These are phyloP conservation scores for Cucumis cinereus DNA, from an alignment of 306 rosid species.

Conservation along the genomic window DNA sequence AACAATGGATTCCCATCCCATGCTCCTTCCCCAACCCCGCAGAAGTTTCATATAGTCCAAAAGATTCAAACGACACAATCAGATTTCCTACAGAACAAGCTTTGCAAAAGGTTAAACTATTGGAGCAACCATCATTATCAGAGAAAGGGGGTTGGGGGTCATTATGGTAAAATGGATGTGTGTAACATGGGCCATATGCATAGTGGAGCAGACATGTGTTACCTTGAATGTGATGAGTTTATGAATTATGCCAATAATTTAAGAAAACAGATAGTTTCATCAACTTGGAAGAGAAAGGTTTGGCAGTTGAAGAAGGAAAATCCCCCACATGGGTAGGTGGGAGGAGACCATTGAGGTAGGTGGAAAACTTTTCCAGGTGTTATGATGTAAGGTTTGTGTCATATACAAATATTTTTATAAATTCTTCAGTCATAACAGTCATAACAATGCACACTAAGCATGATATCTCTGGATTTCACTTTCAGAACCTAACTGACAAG, in stretches of 20 bases:
- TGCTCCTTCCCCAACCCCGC: not conserved
- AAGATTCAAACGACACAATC: not conserved
- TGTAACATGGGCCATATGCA: conserved; percentile 7
- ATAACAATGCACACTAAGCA: not conserved
- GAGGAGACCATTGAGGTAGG: conserved; percentile 7
- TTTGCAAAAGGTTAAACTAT: not conserved
- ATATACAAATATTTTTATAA: not conserved
- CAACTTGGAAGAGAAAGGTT: conserved; percentile 6
- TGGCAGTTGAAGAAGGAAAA: conserved; percentile 12
- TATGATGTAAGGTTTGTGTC: conserved; percentile 6
- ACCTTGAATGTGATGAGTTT: not conserved
- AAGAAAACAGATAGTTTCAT: not conserved
- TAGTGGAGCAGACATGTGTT: conserved; percentile 1
- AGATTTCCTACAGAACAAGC: not conserved
- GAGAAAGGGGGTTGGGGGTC: not conserved
- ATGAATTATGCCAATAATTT: not conserved
- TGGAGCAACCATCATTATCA: not conserved
- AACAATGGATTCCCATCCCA: not conserved
- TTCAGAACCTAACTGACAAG: not conserved
- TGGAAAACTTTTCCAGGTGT: conserved; percentile 14
- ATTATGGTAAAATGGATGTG: not conserved
- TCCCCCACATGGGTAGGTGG: conserved; percentile 12
- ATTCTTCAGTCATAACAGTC: not conserved
- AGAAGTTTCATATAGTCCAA: conserved; percentile 1
- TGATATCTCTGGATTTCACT: not conserved